phyloP scores from a whole-genome alignment of 495 filamentous ascomycete species.

The Tricharina praecox region DNA sequence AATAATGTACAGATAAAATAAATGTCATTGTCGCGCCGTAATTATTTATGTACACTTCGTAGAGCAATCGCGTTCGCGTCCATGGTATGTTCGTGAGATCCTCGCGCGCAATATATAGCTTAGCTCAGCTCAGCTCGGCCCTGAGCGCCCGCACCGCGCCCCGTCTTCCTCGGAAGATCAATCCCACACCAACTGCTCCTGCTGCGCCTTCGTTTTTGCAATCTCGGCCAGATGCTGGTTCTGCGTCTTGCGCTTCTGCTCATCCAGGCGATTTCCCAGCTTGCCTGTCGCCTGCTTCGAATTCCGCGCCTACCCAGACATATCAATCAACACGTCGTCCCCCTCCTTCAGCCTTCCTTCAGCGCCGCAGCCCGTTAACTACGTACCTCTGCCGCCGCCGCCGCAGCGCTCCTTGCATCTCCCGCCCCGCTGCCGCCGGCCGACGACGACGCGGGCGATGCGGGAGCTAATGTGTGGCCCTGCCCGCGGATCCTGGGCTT shows the following conservation, averaged over 20 bases:
- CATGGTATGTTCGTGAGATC: too few relatives aligned
- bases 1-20: too few relatives aligned
- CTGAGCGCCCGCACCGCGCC: too few relatives aligned
- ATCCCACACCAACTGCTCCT: constrained; percentile 7
- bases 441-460: background rate
- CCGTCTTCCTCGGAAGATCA: too few relatives aligned
- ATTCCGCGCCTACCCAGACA: constrained; percentile 1
- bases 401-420: background rate
- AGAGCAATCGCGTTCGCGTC: too few relatives aligned
- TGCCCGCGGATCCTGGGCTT: background rate
- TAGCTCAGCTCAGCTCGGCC: too few relatives aligned
- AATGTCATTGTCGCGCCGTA: too few relatives aligned
- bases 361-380: too few relatives aligned
- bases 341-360: too few relatives aligned
- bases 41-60: too few relatives aligned
- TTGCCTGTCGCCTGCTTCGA: background rate
- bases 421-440: background rate
- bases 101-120: too few relatives aligned
- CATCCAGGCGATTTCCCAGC: background rate
- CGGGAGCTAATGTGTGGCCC: background rate
- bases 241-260: constrained; percentile 3
- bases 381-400: constrained; percentile 4
- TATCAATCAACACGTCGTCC: background rate
- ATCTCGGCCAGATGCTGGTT: constrained; percentile 2
- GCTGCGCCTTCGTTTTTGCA: background rate